phyloP scores from a whole-genome alignment of 192 early-diverging fungal species.

The Ambispora gerdemannii region DNA sequence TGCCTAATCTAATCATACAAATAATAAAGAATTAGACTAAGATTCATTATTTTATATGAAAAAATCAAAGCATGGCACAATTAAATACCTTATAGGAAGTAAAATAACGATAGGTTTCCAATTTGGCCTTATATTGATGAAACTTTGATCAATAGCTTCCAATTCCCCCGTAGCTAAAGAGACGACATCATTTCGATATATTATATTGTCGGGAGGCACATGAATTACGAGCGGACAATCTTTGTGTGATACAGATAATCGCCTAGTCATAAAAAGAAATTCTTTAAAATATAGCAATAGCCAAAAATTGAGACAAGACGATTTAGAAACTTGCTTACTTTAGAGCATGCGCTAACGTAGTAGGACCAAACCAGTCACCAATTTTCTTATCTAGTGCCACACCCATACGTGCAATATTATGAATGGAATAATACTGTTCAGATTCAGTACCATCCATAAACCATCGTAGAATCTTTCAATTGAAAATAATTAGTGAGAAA shows the following conservation, averaged over 20 bases:
- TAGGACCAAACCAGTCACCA: constrained; percentile 47
- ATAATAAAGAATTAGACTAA: too few species aligned
- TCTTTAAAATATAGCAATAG: neutral
- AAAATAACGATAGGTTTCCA: constrained; percentile 44
- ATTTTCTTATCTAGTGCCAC: constrained; percentile 39
- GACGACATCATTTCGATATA: constrained; percentile 27
- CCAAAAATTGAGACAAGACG: neutral
- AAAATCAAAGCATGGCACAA: too few species aligned
- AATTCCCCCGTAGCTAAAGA: constrained; percentile 7
- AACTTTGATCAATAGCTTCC: constrained; percentile 2
- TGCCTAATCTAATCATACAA: constrained; percentile 22
- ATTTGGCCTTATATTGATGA: neutral
- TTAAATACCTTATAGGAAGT: constrained; percentile 35
- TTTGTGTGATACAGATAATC: constrained; percentile 18
- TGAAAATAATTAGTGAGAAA: neutral
- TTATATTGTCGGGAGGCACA: constrained; percentile 33
- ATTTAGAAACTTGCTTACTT: too few species aligned
- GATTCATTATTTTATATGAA: too few species aligned
- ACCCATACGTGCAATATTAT: constrained; percentile 39
- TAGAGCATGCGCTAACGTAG: constrained; percentile 41
- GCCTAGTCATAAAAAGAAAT: neutral
- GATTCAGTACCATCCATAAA: constrained; percentile 43
- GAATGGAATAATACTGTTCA: constrained; percentile 44
- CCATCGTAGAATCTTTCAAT: constrained; percentile 35
- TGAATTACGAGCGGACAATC: constrained; percentile 37